Percentiles rank a stretch among this genome's conserved stretches.
Conservation (phyloP, 2,329 filamentous ascomycete genomes). For the Fusarium albosuccineum region DNA sequence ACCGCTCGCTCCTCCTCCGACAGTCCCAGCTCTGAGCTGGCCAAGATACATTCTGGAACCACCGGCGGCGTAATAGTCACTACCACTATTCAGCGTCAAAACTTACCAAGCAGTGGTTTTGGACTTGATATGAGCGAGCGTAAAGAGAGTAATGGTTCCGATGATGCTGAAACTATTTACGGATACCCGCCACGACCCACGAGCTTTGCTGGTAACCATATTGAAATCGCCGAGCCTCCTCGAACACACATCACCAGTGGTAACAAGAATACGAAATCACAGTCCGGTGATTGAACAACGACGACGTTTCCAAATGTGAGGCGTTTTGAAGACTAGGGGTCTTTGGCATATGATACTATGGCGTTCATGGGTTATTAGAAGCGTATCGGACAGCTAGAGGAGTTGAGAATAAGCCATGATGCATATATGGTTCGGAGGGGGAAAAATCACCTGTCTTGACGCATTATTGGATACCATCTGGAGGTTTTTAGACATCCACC, state of each 20-base stretch:
- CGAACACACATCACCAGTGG: constrained; percentile 46
- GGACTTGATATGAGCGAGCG: constrained; percentile 13
- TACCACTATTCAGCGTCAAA: constrained; percentile 55
- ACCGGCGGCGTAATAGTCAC: constrained; percentile 51
- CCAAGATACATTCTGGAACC: constrained; percentile 32
- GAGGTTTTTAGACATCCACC: constrained; percentile 2
- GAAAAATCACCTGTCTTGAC: not conserved
- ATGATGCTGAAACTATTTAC: constrained; percentile 28
- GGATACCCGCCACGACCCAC: constrained; percentile 28
- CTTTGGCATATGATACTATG: not conserved
- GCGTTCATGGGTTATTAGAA: constrained; percentile 8
- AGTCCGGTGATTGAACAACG: constrained; percentile 6
- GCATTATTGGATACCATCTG: constrained; percentile 5
- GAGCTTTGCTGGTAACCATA: constrained; percentile 24
- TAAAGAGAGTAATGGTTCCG: constrained; percentile 8
- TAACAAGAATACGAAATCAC: constrained; percentile 17
- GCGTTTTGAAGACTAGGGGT: not conserved
- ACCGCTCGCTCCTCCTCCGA: constrained; percentile 38
- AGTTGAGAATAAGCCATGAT: not conserved
- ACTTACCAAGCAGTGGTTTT: constrained; percentile 42
- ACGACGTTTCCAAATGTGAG: not conserved
- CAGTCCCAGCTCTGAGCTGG: constrained; percentile 34
- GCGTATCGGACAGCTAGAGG: not conserved
- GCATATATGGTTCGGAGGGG: not conserved
- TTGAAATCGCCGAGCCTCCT: constrained; percentile 34